A percentile compares a stretch with the other conserved stretches of the same genome.
Conservation (phyloP, 2,329 filamentous ascomycete genomes). For the Aspergillus novofumigatus region DNA sequence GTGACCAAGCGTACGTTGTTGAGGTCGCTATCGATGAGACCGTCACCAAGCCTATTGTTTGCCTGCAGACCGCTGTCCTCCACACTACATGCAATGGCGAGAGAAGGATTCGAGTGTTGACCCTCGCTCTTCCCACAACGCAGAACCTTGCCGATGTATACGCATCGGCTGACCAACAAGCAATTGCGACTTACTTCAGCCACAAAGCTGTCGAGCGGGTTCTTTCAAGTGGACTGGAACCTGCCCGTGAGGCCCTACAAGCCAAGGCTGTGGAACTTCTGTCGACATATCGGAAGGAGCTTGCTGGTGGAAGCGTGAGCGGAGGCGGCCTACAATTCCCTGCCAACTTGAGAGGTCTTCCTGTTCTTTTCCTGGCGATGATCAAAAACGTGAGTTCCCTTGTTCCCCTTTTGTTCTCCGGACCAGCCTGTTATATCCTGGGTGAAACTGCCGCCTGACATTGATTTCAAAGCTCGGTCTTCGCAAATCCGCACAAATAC, state of each 20-base stretch:
- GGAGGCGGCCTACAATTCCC: slow-evolving; percentile 89
- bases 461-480: slow-evolving; percentile 58
- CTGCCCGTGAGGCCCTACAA: slow-evolving; percentile 84
- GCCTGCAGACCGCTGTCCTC: slow-evolving; percentile 87
- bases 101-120: slow-evolving; percentile 89
- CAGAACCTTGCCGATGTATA: slow-evolving; percentile 87
- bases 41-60: slow-evolving; percentile 84
- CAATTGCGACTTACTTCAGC: slow-evolving; percentile 89
- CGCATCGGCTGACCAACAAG: slow-evolving; percentile 89
- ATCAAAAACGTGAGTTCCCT: slow-evolving; percentile 77
- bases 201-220: slow-evolving; percentile 96
- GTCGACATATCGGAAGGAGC: slow-evolving; percentile 93
- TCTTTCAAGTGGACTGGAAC: slow-evolving; percentile 79
- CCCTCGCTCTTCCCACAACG: slow-evolving; percentile 86
- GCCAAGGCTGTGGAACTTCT: slow-evolving; percentile 88
- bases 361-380: slow-evolving; percentile 84
- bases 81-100: slow-evolving; percentile 98
- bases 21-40: slow-evolving; percentile 98
- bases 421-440: neutral
- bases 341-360: slow-evolving; percentile 81
- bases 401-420: slow-evolving; percentile 10
- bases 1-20: slow-evolving; percentile 95
- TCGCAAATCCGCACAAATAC: slow-evolving; percentile 88
- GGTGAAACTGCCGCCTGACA: slow-evolving; percentile 20
- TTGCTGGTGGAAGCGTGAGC: slow-evolving; percentile 92